Percentiles rank a stretch among this genome's conserved stretches.
Conservation (phyloP, 257 asterid species). For the Solanum appendiculatum region DNA sequence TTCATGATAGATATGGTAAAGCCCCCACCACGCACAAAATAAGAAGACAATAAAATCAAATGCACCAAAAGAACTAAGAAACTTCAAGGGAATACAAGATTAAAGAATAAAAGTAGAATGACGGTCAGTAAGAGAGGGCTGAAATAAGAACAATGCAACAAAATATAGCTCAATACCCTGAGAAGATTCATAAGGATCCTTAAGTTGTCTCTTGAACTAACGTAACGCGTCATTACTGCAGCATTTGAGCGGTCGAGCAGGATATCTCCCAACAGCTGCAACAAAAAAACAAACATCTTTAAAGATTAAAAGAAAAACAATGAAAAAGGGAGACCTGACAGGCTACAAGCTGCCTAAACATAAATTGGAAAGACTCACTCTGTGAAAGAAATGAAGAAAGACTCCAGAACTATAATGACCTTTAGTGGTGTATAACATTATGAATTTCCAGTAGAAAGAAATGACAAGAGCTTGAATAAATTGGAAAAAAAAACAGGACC, state of each 20-base stretch:
- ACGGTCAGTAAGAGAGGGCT: not conserved
- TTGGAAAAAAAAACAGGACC: not conserved
- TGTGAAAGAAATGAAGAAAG: not conserved
- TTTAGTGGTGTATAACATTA: not conserved
- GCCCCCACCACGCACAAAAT: not conserved
- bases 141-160: not conserved
- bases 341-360: not conserved
- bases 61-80: not conserved
- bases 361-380: not conserved
- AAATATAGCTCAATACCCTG: slow-evolving; percentile 43
- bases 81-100: not conserved
- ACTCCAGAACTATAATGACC: not conserved
- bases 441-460: not conserved
- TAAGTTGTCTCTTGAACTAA: slow-evolving; percentile 75
- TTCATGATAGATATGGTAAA: not conserved
- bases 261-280: slow-evolving; percentile 81
- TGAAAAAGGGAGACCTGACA: not conserved
- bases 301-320: not conserved
- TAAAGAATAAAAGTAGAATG: not conserved
- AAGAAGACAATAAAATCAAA: not conserved
- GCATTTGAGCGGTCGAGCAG: slow-evolving; percentile 85
- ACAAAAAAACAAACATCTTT: not conserved
- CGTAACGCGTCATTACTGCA: slow-evolving; percentile 74
- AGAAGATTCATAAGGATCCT: slow-evolving; percentile 95
- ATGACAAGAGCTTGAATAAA: not conserved